Percentiles rank a stretch among this genome's conserved stretches.
Conservation (phyloP, 2,329 filamentous ascomycete species). For the Clarireedia sp. region DNA sequence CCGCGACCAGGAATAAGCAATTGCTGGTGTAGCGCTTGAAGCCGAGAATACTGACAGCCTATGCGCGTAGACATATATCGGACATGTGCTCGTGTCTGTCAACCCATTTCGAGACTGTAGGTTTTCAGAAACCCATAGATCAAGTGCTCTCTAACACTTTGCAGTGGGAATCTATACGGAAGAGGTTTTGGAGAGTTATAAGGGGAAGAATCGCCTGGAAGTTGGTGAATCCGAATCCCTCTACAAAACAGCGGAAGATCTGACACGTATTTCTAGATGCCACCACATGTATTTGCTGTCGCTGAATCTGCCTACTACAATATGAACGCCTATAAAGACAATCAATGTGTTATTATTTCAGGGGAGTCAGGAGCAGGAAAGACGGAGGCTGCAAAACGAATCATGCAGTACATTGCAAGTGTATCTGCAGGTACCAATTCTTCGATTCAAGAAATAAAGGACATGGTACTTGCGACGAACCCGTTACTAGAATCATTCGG, state of each 20-base stretch:
- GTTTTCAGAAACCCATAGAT: slow-evolving; percentile 25
- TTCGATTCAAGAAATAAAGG: slow-evolving; percentile 93
- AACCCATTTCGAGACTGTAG: slow-evolving; percentile 88
- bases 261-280: slow-evolving; percentile 41
- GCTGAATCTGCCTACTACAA: slow-evolving; percentile 97
- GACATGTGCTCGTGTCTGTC: slow-evolving; percentile 97
- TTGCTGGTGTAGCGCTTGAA: background rate
- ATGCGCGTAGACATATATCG: slow-evolving; percentile 74
- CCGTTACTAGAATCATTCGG: slow-evolving; percentile 95
- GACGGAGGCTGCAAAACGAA: slow-evolving; percentile 94
- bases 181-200: slow-evolving; percentile 84
- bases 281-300: slow-evolving; percentile 94
- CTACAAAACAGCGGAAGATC: background rate
- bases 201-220: slow-evolving; percentile 93
- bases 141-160: slow-evolving; percentile 30
- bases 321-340: slow-evolving; percentile 99
- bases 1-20: background rate
- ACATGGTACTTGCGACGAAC: slow-evolving; percentile 98
- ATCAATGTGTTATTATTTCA: slow-evolving; percentile 98
- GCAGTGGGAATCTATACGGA: slow-evolving; percentile 94
- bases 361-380: slow-evolving; percentile 97
- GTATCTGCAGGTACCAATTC: slow-evolving; percentile 68
- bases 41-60: slow-evolving; percentile 10
- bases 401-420: slow-evolving; percentile 99
- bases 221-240: slow-evolving; percentile 30